A percentile compares a stretch with the other conserved stretches of the same genome.
Conservation (phyloP, 345 rosid genomes). For the Xanthoceras sorbifolium region DNA sequence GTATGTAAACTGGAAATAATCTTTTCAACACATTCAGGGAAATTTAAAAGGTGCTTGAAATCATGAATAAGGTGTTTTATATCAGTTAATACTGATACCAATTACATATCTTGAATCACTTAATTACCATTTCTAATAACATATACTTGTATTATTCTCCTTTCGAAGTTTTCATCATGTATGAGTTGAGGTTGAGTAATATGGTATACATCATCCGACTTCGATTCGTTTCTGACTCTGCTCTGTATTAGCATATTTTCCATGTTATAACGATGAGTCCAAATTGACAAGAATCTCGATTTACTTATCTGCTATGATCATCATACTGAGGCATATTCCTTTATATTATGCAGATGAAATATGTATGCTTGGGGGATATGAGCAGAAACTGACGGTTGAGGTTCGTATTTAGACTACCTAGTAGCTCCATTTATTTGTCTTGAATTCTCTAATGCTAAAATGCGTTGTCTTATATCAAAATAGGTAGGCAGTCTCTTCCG, state of each 20-base stretch:
- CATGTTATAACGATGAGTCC: not conserved
- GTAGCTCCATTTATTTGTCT: not conserved
- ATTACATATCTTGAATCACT: not conserved
- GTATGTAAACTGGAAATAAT: conserved; percentile 38
- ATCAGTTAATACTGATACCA: not conserved
- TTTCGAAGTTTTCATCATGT: not conserved
- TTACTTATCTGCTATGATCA: not conserved
- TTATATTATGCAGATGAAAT: conserved; percentile 56
- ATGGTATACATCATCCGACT: not conserved
- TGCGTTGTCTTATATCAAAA: not conserved
- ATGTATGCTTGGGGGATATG: conserved; percentile 89
- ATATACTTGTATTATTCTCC: not conserved
- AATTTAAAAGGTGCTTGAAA: conserved; percentile 10
- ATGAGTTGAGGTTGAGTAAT: not conserved
- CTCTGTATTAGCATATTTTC: not conserved
- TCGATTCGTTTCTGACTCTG: not conserved
- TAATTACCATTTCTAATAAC: not conserved
- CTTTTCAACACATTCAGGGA: not conserved
- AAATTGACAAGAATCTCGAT: not conserved
- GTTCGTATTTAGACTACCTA: not conserved
- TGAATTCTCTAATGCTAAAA: not conserved
- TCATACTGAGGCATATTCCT: conserved; percentile 2
- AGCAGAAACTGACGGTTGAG: conserved; percentile 51
- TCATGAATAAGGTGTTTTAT: not conserved
- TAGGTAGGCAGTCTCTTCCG: not conserved